Conservation (phyloP, 768 basidiomycete genomes). For the Phaeotremella skinneri region DNA sequence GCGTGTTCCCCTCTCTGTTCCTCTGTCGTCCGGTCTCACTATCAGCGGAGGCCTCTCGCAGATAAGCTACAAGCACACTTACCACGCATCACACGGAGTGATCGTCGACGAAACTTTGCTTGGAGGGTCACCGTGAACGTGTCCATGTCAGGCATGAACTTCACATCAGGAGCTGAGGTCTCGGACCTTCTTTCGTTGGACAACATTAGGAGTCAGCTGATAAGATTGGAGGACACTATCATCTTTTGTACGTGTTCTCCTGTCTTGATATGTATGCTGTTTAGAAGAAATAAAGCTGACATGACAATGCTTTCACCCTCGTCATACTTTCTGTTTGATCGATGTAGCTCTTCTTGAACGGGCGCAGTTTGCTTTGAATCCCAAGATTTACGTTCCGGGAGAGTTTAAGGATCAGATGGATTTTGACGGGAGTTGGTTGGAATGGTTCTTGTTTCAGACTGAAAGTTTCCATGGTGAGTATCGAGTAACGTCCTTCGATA, state of each 20-base stretch:
- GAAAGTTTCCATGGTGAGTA: conserved; percentile 89
- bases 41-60: no score
- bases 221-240: conserved; percentile 94
- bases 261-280: no score
- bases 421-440: conserved; percentile 85
- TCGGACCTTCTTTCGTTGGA: conserved; percentile 80
- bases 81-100: no score
- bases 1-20: no score
- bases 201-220: conserved; percentile 78
- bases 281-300: no score
- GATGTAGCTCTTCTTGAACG: conserved; percentile 78
- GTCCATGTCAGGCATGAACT: conserved; percentile 43
- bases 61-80: no score
- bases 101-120: no score
- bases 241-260: conserved; percentile 77
- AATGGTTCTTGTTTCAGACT: conserved; percentile 95
- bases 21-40: no score
- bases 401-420: conserved; percentile 71
- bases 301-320: neutral
- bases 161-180: conserved; percentile 43
- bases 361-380: conserved; percentile 93
- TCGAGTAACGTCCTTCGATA: neutral
- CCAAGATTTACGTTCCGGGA: conserved; percentile 76
- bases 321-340: neutral
- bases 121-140: no score